Conservation (phyloP, 1,139 yeast species). For the Blastobotrys proliferans region DNA sequence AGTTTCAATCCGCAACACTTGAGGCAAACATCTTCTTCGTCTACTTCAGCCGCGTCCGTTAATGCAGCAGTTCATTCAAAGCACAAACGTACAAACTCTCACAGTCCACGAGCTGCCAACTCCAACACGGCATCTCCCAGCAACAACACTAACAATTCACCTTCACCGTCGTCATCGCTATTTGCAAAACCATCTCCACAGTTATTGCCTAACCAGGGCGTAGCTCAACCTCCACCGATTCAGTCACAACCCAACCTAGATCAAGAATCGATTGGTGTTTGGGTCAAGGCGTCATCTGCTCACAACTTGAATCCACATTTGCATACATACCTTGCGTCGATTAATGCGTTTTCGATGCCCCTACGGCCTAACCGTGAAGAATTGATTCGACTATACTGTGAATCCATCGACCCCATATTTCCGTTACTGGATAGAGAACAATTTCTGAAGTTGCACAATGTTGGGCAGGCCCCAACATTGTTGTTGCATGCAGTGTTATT, state of each 20-base stretch:
- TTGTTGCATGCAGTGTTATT: conserved; percentile 40
- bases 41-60: background rate
- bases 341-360: conserved; percentile 41
- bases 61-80: background rate
- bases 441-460: conserved; percentile 36
- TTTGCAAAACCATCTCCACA: background rate
- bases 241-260: conserved; percentile 15
- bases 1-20: conserved; percentile 14
- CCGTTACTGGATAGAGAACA: conserved; percentile 38
- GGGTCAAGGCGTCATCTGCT: conserved; percentile 34
- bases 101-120: conserved; percentile 17
- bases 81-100: conserved; percentile 22
- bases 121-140: too few species aligned
- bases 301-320: conserved; percentile 32
- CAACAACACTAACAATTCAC: background rate
- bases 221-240: background rate
- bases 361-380: conserved; percentile 34
- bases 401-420: conserved; percentile 36
- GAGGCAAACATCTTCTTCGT: conserved; percentile 2
- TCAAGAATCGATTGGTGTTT: conserved; percentile 33
- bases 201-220: background rate
- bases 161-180: conserved; percentile 10
- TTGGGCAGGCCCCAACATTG: conserved; percentile 39
- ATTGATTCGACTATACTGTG: conserved; percentile 37
- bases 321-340: conserved; percentile 35